Percentiles rank a stretch among this genome's conserved stretches.
phyloP scores from a whole-genome alignment of 306 rosid genomes.

The Sophora flavescens region DNA sequence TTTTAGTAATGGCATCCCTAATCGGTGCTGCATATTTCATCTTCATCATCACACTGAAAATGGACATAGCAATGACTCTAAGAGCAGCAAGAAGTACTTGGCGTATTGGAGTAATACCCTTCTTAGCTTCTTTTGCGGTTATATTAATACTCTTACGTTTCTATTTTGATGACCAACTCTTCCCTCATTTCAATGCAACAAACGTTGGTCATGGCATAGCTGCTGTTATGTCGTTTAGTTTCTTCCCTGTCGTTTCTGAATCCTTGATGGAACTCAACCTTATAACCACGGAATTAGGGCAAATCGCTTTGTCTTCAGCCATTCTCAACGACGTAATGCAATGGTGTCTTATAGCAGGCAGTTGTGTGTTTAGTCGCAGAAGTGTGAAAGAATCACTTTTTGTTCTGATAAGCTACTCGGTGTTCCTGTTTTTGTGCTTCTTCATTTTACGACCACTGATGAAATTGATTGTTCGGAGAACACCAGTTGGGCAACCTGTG shows the following conservation, averaged over 20 bases:
- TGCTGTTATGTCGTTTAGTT: background rate
- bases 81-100: conserved; percentile 49
- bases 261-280: conserved; percentile 45
- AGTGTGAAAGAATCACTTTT: too few species aligned
- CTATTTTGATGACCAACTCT: background rate
- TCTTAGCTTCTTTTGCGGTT: background rate
- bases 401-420: background rate
- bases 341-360: background rate
- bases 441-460: conserved; percentile 11
- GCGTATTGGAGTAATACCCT: conserved; percentile 43
- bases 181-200: background rate
- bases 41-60: conserved; percentile 44
- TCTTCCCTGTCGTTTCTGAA: conserved; percentile 45
- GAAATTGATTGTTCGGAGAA: conserved; percentile 11
- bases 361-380: background rate
- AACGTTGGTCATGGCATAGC: background rate
- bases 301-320: conserved; percentile 47
- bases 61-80: conserved; percentile 40
- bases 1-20: background rate
- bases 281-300: conserved; percentile 47
- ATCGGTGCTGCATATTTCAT: background rate
- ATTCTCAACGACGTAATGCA: conserved; percentile 39
- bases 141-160: background rate
- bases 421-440: background rate
- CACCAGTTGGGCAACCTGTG: conserved; percentile 48